phyloP scores from a whole-genome alignment of 306 rosid species.

The Sesbania bispinosa region DNA sequence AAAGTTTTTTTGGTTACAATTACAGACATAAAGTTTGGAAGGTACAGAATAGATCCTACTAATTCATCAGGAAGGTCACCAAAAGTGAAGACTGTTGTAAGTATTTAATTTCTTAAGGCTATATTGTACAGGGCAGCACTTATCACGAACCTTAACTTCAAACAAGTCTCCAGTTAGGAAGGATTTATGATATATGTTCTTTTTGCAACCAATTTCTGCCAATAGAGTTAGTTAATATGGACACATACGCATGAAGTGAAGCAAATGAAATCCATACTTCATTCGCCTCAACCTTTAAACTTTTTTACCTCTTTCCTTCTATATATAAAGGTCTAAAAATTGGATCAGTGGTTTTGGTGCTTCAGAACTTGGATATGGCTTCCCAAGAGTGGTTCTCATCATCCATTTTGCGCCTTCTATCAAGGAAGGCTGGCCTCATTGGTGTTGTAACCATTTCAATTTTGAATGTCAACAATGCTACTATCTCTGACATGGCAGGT shows the following conservation, averaged over 20 bases:
- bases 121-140: background rate
- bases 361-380: conserved; percentile 39
- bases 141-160: background rate
- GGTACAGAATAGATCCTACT: background rate
- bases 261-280: conserved; percentile 1
- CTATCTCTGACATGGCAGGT: conserved; percentile 86
- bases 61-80: background rate
- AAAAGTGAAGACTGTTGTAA: background rate
- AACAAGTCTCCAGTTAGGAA: background rate
- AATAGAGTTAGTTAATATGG: background rate
- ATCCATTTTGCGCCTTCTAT: conserved; percentile 43
- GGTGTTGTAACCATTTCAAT: conserved; percentile 51
- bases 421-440: conserved; percentile 52
- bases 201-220: background rate
- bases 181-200: background rate
- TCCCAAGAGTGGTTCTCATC: conserved; percentile 54
- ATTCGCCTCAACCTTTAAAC: background rate
- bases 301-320: no score
- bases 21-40: background rate
- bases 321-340: no score
- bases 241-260: background rate
- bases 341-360: background rate
- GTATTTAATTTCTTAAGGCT: background rate
- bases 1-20: no score
- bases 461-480: conserved; percentile 67